Evolutionary conservation across 495 filamentous ascomycete species (phyloP), one percentile per base, ranked within the genome.

Genomic region (Tricharina praecox): DNA sequence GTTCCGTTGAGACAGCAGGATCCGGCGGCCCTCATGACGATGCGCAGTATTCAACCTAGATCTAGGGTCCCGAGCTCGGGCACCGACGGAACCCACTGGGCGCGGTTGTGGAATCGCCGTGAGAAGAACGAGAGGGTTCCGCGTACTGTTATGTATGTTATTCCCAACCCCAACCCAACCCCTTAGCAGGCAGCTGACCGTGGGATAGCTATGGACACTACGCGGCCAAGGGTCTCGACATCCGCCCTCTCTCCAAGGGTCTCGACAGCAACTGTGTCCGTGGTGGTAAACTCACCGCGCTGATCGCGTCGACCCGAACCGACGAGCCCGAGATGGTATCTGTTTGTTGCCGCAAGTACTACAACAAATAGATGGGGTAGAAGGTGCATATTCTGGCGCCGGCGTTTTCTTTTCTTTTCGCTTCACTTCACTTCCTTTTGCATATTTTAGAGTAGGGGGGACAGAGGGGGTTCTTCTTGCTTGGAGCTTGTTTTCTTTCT

Each of bases 1-100:
- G 67, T 93, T 4, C 61, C 70, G 0, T 67, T 93, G 3, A 70
- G 80, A 41, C 67, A 72, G 47, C 58, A 61, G 53, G 82, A 93
- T 63, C 78, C 85, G 0, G 74, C 73, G 55, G 75, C 75, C 36
- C 78, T 80, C 11, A 95, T 96, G 86, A 87, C 81, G 55, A 93
- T 97, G 85, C 76, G 83, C 39, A 83, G 75, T 2, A 76, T 95
- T 36, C 37, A 51, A 26, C 9, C 26, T 15, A 33, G 20, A 20
- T 43, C 45, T 10, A 50, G 47, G n/a, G 37, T 62, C 0, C 58
- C 61, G 33, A 5, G 39, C n/a, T 18, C 20, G 15, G 21, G 39
- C 11, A 35, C 44, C 8, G 19, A 45, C 10, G 53, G 54, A 19
- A 48, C 45, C 11, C 58, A 61, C 30, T 60, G 58, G 58, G 58